A percentile compares a stretch with the other conserved stretches of the same genome.
phyloP scores from a whole-genome alignment of 177 flowering plant genomes.

The Tripterygium wilfordii region DNA sequence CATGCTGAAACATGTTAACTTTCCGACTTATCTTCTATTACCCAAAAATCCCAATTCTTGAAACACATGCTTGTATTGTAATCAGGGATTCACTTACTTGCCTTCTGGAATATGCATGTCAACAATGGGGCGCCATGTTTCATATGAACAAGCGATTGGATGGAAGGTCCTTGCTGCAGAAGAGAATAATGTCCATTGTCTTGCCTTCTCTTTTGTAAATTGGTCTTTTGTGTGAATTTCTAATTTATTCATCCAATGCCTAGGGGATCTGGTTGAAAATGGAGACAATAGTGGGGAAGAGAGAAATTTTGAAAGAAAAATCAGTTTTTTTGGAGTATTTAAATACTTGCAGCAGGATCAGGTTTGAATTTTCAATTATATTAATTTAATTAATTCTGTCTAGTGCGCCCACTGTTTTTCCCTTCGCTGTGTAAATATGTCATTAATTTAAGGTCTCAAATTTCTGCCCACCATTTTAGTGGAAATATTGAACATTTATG shows the following conservation, averaged over 20 bases:
- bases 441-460: too few relatives aligned
- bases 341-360: too few relatives aligned
- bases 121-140: slow-evolving; percentile 82
- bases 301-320: not conserved
- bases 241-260: not conserved
- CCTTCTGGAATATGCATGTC: slow-evolving; percentile 85
- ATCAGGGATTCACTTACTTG: slow-evolving; percentile 73
- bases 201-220: slow-evolving; percentile 85
- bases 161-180: slow-evolving; percentile 87
- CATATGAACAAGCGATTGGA: slow-evolving; percentile 82
- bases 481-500: too few relatives aligned
- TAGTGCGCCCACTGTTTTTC: too few relatives aligned
- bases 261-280: not conserved
- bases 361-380: too few relatives aligned
- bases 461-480: too few relatives aligned
- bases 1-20: not conserved
- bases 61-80: not conserved
- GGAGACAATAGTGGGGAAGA: slow-evolving; percentile 1
- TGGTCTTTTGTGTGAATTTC: slow-evolving; percentile 83
- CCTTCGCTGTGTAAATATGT: too few relatives aligned
- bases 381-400: too few relatives aligned
- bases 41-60: not conserved
- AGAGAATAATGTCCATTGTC: slow-evolving; percentile 68
- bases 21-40: not conserved
- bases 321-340: not conserved